These are phyloP conservation scores for Fusarium clavum DNA, from an alignment of 2,329 filamentous ascomycete species.

Conservation along the genomic window DNA sequence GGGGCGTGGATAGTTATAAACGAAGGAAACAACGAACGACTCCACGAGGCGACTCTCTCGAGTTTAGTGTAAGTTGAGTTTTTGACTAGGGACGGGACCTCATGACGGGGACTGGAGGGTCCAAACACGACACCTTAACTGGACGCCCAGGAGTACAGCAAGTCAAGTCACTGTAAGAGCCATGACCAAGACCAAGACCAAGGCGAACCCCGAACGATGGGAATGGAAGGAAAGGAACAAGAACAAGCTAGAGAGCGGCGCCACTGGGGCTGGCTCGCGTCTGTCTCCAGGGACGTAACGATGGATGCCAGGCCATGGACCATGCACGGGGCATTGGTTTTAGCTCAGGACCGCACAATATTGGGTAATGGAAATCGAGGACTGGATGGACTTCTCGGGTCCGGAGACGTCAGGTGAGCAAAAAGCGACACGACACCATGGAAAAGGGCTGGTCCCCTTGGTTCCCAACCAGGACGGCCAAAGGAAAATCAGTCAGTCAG, in stretches of 20 bases:
- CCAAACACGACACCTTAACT: slow-evolving; percentile 32
- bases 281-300: slow-evolving; percentile 31
- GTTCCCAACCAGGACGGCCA: neutral
- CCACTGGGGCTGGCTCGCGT: slow-evolving; percentile 27
- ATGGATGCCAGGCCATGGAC: neutral
- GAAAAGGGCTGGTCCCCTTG: slow-evolving; percentile 29
- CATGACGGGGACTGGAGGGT: slow-evolving; percentile 40
- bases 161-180: neutral
- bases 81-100: slow-evolving; percentile 32
- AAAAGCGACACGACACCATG: slow-evolving; percentile 38
- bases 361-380: slow-evolving; percentile 64
- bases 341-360: slow-evolving; percentile 51
- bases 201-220: slow-evolving; percentile 39
- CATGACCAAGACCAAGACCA: slow-evolving; percentile 17
- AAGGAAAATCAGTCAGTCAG: slow-evolving; percentile 9
- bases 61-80: slow-evolving; percentile 19
- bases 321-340: slow-evolving; percentile 45
- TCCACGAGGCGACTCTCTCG: slow-evolving; percentile 33
- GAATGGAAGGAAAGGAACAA: slow-evolving; percentile 11
- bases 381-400: slow-evolving; percentile 53
- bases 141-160: slow-evolving; percentile 4
- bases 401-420: slow-evolving; percentile 47
- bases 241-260: slow-evolving; percentile 33
- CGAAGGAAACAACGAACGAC: slow-evolving; percentile 21
- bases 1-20: slow-evolving; percentile 42